Conservation (phyloP, 148 eudicot species). For the Nepenthes gracilis region DNA sequence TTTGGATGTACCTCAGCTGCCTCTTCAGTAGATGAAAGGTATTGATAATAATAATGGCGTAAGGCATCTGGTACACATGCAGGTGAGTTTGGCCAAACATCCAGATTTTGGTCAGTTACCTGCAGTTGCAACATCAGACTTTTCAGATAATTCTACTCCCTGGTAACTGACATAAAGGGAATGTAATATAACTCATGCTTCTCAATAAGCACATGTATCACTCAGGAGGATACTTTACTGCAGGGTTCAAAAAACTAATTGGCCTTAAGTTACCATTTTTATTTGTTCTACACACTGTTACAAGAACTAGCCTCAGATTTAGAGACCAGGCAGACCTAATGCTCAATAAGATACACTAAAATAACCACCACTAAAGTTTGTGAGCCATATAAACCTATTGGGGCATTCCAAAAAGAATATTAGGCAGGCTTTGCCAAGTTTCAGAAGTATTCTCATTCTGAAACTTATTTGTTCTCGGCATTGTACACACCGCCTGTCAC, state of each 20-base stretch:
- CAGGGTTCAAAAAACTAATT: background rate
- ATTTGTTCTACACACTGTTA: too few relatives aligned
- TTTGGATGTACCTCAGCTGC: constrained; percentile 65
- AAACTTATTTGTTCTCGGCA: background rate
- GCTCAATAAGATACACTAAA: background rate
- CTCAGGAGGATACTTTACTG: background rate
- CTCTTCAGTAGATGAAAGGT: constrained; percentile 86
- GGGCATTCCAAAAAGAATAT: too few relatives aligned
- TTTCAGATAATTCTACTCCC: background rate
- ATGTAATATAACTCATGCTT: background rate
- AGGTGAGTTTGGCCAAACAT: constrained; percentile 76
- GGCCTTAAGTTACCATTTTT: too few relatives aligned
- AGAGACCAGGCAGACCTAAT: too few relatives aligned
- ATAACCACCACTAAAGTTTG: background rate
- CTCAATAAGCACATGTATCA: background rate
- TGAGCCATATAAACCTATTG: too few relatives aligned
- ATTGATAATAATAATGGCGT: constrained; percentile 92
- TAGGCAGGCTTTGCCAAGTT: background rate
- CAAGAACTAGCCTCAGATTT: too few relatives aligned
- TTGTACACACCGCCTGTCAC: background rate
- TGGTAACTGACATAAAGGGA: background rate
- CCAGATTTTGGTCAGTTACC: constrained; percentile 95
- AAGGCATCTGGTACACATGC: constrained; percentile 90
- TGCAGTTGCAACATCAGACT: constrained; percentile 19
- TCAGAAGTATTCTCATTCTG: background rate